A percentile compares a stretch with the other conserved stretches of the same genome.
Conservation (phyloP, 306 rosid genomes). For the Lagenaria siceraria region DNA sequence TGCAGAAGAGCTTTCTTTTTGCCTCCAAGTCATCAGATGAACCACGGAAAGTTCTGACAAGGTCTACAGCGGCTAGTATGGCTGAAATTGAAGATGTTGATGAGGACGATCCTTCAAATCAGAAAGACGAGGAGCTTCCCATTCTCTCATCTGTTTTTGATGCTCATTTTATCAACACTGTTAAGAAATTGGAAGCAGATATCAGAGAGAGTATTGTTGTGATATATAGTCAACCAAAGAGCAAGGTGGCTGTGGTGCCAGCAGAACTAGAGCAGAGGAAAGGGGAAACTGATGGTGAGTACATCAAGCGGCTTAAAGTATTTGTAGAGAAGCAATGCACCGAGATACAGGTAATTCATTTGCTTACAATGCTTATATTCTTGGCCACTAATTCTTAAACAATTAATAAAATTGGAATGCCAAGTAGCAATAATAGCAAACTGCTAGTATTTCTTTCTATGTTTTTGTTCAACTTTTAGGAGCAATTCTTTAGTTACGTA, state of each 20-base stretch:
- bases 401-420: background rate
- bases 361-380: background rate
- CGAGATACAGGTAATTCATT: constrained; percentile 64
- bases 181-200: constrained; percentile 50
- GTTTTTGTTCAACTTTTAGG: background rate
- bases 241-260: constrained; percentile 80
- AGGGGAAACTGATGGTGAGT: constrained; percentile 67
- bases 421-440: background rate
- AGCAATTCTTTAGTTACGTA: background rate
- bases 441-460: background rate
- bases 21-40: constrained; percentile 36
- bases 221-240: constrained; percentile 73
- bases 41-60: constrained; percentile 39
- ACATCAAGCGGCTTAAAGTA: constrained; percentile 65
- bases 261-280: constrained; percentile 78
- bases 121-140: constrained; percentile 49
- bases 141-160: constrained; percentile 68
- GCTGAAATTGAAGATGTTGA: constrained; percentile 63
- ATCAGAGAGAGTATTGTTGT: constrained; percentile 72
- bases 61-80: constrained; percentile 86
- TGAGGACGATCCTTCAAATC: constrained; percentile 36
- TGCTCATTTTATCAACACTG: constrained; percentile 41
- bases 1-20: constrained; percentile 57
- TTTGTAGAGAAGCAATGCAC: constrained; percentile 87
- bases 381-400: background rate